phyloP scores from a whole-genome alignment of 257 asterid genomes.

The Penstemon davidsonii region DNA sequence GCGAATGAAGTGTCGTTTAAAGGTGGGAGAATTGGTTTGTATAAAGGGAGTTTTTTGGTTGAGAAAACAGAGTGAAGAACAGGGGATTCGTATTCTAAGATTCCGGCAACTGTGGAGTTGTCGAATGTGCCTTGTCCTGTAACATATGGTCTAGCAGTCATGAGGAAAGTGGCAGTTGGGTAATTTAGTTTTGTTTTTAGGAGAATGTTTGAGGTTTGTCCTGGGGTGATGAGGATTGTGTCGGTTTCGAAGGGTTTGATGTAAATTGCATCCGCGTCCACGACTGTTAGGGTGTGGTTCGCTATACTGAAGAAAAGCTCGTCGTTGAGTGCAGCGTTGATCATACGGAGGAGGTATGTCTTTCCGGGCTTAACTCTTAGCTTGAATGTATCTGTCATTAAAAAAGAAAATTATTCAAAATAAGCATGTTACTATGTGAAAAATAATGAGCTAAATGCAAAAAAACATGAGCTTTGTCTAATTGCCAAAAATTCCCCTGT shows the following conservation, averaged over 20 bases:
- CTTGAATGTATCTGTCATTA: conserved; percentile 38
- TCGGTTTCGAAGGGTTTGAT: conserved; percentile 43
- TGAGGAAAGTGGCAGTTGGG: conserved; percentile 34
- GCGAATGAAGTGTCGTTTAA: conserved; percentile 42
- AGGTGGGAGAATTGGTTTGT: conserved; percentile 36
- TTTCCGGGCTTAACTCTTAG: conserved; percentile 35
- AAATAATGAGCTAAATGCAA: too few relatives aligned
- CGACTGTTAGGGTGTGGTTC: conserved; percentile 41
- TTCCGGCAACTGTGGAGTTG: conserved; percentile 41
- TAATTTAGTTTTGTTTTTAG: conserved; percentile 32
- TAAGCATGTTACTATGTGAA: too few relatives aligned
- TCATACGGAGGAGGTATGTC: conserved; percentile 42
- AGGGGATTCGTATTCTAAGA: conserved; percentile 37
- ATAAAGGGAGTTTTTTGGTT: conserved; percentile 31
- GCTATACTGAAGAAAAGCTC: conserved; percentile 54
- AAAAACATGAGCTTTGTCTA: too few relatives aligned
- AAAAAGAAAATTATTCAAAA: too few relatives aligned
- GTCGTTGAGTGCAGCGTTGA: conserved; percentile 49
- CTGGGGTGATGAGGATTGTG: conserved; percentile 38
- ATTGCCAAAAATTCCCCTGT: too few relatives aligned
- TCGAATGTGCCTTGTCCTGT: conserved; percentile 46
- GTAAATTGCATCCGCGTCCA: conserved; percentile 47
- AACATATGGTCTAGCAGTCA: conserved; percentile 40
- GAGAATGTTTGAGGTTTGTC: conserved; percentile 48
- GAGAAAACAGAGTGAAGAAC: not conserved